Conservation (phyloP, 495 filamentous ascomycete species). For the Pseudomonodictys pantanalensis region DNA sequence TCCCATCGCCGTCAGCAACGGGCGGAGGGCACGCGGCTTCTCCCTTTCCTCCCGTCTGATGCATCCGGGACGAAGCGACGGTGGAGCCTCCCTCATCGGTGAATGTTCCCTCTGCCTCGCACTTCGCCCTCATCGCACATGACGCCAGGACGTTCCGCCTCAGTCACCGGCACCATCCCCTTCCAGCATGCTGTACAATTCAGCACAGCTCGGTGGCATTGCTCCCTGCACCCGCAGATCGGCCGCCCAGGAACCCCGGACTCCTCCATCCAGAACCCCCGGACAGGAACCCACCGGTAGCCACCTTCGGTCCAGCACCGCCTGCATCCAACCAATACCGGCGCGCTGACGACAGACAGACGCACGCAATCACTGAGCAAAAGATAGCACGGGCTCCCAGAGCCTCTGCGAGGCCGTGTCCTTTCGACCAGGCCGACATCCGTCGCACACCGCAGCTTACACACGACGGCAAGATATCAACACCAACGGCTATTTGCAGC, state of each 20-base stretch:
- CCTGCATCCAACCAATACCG: neutral
- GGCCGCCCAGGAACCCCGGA: slow-evolving; percentile 1
- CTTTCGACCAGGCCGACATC: slow-evolving; percentile 4
- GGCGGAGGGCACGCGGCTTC: neutral
- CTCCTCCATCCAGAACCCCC: neutral
- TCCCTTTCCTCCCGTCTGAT: no score
- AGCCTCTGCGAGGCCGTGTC: neutral
- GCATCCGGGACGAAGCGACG: no score
- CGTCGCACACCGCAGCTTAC: slow-evolving; percentile 6
- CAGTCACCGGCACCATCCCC: neutral
- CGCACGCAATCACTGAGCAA: slow-evolving; percentile 9
- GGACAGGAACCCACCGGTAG: slow-evolving; percentile 22
- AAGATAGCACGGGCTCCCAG: neutral
- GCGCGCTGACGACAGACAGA: slow-evolving; percentile 7
- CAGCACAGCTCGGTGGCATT: slow-evolving; percentile 1
- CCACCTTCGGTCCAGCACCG: neutral
- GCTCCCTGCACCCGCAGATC: slow-evolving; percentile 23
- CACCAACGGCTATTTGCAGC: slow-evolving; percentile 24
- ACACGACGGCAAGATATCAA: slow-evolving; percentile 11
- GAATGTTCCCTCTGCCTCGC: no score
- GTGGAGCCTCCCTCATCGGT: no score
- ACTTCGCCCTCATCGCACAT: no score
- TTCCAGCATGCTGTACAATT: neutral
- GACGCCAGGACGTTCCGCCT: neutral
- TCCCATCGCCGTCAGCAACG: neutral